These are phyloP conservation scores for Mortierella polycephala DNA, from an alignment of 371 early-diverging fungal species.

Conservation along the genomic window DNA sequence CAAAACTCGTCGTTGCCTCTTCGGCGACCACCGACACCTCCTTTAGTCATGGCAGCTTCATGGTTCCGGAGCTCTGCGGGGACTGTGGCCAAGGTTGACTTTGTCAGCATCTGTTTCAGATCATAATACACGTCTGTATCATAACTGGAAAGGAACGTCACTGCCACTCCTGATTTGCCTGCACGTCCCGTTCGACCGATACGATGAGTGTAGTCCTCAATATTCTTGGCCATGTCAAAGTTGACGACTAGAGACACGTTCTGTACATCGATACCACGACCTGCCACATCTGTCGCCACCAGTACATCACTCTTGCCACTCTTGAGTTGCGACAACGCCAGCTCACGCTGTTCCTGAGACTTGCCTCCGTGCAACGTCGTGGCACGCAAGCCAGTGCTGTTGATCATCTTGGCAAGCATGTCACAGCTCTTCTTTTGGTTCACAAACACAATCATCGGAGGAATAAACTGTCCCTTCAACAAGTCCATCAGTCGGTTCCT, in stretches of 20 bases:
- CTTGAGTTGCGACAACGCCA: slow-evolving; percentile 78
- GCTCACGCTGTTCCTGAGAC: slow-evolving; percentile 93
- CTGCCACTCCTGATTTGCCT: slow-evolving; percentile 93
- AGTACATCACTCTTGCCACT: slow-evolving; percentile 79
- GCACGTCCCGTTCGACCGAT: slow-evolving; percentile 99
- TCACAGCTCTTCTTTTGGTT: slow-evolving; percentile 94
- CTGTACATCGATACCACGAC: slow-evolving; percentile 98
- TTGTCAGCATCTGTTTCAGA: slow-evolving; percentile 86
- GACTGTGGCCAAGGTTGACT: slow-evolving; percentile 81
- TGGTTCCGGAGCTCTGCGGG: slow-evolving; percentile 91
- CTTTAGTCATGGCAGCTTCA: slow-evolving; percentile 83
- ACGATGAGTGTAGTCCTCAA: slow-evolving; percentile 98
- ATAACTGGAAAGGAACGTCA: slow-evolving; percentile 83
- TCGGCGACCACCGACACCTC: slow-evolving; percentile 42
- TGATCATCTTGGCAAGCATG: slow-evolving; percentile 76
- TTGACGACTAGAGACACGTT: slow-evolving; percentile 97
- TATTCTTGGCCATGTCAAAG: slow-evolving; percentile 97
- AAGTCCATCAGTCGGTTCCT: slow-evolving; percentile 82
- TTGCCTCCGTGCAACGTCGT: slow-evolving; percentile 95
- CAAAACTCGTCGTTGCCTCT: slow-evolving; percentile 41
- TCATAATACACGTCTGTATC: slow-evolving; percentile 94
- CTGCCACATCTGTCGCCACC: slow-evolving; percentile 98
- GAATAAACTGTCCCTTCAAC: slow-evolving; percentile 71
- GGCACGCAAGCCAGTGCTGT: slow-evolving; percentile 76
- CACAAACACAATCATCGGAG: slow-evolving; percentile 97